phyloP scores from a whole-genome alignment of 768 basidiomycete species.

The Suillus bovinus region DNA sequence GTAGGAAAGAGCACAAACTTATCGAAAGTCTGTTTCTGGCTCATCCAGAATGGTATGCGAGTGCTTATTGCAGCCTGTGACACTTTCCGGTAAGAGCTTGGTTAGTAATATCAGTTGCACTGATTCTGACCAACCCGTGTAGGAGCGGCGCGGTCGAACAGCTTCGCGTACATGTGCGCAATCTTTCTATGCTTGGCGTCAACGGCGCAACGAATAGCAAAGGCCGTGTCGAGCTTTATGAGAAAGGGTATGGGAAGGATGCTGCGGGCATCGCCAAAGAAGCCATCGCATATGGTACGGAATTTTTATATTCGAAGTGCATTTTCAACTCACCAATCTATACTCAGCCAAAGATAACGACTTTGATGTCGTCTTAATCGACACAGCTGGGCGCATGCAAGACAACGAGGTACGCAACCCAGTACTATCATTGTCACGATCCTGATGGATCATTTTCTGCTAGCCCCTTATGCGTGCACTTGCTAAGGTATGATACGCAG shows the following conservation, averaged over 20 bases:
- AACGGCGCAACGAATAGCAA: constrained; percentile 69
- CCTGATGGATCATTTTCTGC: constrained; percentile 13
- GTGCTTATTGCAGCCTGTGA: constrained; percentile 99
- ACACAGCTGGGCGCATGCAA: constrained; percentile 99
- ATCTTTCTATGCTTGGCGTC: constrained; percentile 81
- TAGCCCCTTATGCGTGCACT: constrained; percentile 96
- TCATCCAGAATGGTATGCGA: constrained; percentile 90
- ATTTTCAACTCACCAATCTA: constrained; percentile 10
- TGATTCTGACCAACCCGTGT: constrained; percentile 10
- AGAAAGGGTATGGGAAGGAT: constrained; percentile 97
- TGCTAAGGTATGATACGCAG: constrained; percentile 65
- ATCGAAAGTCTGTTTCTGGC: constrained; percentile 98
- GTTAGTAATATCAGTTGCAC: not conserved
- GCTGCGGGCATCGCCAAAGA: constrained; percentile 98
- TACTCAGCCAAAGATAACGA: constrained; percentile 76
- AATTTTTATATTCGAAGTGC: constrained; percentile 1
- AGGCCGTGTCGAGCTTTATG: constrained; percentile 87
- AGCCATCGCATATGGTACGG: constrained; percentile 84
- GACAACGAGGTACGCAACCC: constrained; percentile 81
- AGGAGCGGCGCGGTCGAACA: constrained; percentile 98
- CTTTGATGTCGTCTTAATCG: constrained; percentile 96
- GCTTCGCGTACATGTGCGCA: constrained; percentile 93
- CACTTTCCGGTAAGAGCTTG: constrained; percentile 75
- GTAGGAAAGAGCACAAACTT: constrained; percentile 99
- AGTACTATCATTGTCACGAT: not conserved